A percentile compares a stretch with the other conserved stretches of the same genome.
Evolutionary conservation across 2,329 filamentous ascomycete genomes (phyloP).

Genomic region (Paracoccidioides brasiliensis): DNA sequence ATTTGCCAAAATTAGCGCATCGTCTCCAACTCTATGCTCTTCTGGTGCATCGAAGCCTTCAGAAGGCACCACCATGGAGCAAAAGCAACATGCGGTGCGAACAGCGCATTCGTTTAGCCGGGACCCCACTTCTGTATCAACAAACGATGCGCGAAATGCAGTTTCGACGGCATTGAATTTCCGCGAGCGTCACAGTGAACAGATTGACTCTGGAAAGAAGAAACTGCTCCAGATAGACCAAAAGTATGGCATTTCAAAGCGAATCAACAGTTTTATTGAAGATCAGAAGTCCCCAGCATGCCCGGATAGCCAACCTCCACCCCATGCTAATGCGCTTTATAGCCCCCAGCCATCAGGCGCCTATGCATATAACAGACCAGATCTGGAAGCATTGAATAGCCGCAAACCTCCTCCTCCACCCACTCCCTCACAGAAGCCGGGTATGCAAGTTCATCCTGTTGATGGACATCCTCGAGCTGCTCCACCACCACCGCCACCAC

Average conservation of each 20-base stretch:
- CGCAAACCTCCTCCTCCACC: conserved; percentile 45
- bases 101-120: conserved; percentile 48
- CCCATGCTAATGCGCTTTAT: conserved; percentile 5
- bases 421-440: conserved; percentile 44
- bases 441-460: conserved; percentile 27
- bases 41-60: conserved; percentile 19
- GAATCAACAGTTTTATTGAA: conserved; percentile 36
- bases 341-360: conserved; percentile 6
- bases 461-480: conserved; percentile 17
- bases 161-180: conserved; percentile 50
- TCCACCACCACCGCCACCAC: conserved; percentile 45
- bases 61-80: conserved; percentile 33
- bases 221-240: conserved; percentile 46
- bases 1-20: conserved; percentile 44
- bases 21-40: conserved; percentile 17
- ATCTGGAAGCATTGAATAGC: conserved; percentile 21
- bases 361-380: conserved; percentile 12
- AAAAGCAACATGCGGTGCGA: conserved; percentile 48
- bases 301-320: conserved; percentile 5
- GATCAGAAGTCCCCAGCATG: conserved; percentile 25
- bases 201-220: conserved; percentile 48
- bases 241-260: conserved; percentile 45
- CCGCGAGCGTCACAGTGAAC: conserved; percentile 55
- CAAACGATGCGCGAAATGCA: conserved; percentile 45
- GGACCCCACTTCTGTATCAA: conserved; percentile 48